These are phyloP conservation scores for Aspergillus unguis DNA, from an alignment of 2,329 filamentous ascomycete species.

Conservation along the genomic window DNA sequence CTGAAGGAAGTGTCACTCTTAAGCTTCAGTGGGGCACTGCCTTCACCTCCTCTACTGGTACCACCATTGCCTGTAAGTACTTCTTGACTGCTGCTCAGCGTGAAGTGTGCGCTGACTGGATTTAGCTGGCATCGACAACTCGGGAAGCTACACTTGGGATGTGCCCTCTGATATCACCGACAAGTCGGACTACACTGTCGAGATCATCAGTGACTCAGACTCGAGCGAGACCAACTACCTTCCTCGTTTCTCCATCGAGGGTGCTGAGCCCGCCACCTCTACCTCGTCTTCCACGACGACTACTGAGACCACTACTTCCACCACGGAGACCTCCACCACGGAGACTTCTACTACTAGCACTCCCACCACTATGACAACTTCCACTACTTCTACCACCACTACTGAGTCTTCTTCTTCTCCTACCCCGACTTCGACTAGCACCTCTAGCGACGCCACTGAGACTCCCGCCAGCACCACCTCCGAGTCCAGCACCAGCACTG, in stretches of 20 bases:
- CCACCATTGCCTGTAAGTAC: conserved; percentile 44
- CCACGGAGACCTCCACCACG: conserved; percentile 19
- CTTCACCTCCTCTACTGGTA: conserved; percentile 41
- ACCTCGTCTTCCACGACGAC: conserved; percentile 24
- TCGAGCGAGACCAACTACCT: conserved; percentile 50
- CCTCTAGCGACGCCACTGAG: conserved; percentile 19
- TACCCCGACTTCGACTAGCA: conserved; percentile 16
- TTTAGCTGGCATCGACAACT: conserved; percentile 48
- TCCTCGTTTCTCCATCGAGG: conserved; percentile 50
- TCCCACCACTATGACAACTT: conserved; percentile 24
- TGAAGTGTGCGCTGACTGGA: conserved; percentile 9
- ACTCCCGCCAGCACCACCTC: conserved; percentile 2
- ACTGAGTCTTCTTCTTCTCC: conserved; percentile 17
- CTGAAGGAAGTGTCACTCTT: conserved; percentile 51
- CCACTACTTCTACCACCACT: conserved; percentile 21
- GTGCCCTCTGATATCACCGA: conserved; percentile 41
- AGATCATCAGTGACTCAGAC: conserved; percentile 51
- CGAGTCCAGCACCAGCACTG: conserved; percentile 14
- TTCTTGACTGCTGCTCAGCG: neutral
- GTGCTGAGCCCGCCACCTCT: conserved; percentile 36
- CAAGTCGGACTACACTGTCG: conserved; percentile 50
- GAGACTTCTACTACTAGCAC: conserved; percentile 16
- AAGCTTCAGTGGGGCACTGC: conserved; percentile 47
- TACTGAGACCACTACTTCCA: conserved; percentile 19
- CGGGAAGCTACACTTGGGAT: conserved; percentile 49